These are phyloP conservation scores for Naegleria lovaniensis DNA, from an alignment of 208 protist genomes.

Conservation along the genomic window DNA sequence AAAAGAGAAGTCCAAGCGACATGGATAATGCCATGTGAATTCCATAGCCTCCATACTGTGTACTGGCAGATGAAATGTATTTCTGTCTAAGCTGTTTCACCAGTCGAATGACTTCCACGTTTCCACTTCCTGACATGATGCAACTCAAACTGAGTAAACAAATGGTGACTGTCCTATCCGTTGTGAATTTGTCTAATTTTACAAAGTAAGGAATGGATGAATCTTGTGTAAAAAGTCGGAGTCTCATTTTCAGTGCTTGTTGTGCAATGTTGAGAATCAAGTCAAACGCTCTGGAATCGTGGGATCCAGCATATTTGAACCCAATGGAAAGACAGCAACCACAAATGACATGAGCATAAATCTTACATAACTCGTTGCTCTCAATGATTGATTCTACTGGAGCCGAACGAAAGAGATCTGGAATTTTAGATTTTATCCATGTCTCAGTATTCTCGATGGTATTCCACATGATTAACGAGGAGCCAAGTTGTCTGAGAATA, in stretches of 20 bases:
- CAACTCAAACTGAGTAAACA: conserved; percentile 40
- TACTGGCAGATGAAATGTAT: conserved; percentile 9
- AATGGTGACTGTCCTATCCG: not conserved
- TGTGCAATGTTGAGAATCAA: conserved; percentile 33
- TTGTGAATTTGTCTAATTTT: not conserved
- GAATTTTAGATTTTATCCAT: conserved; percentile 46
- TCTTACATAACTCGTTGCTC: conserved; percentile 24
- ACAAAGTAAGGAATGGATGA: not conserved
- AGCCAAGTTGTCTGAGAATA: conserved; percentile 47
- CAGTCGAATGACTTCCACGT: conserved; percentile 61
- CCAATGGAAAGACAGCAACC: conserved; percentile 50
- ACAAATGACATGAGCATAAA: conserved; percentile 44
- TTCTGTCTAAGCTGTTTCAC: conserved; percentile 61
- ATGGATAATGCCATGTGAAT: conserved; percentile 85
- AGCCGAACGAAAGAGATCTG: conserved; percentile 30
- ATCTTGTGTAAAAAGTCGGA: not conserved
- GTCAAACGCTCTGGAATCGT: conserved; percentile 16
- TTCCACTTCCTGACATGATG: conserved; percentile 84
- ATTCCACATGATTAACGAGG: conserved; percentile 49
- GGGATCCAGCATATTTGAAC: conserved; percentile 51
- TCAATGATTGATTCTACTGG: not conserved
- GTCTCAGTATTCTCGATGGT: conserved; percentile 36
- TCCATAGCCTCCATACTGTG: conserved; percentile 67
- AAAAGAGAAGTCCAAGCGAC: conserved; percentile 84
- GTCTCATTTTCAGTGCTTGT: conserved; percentile 27